phyloP scores from a whole-genome alignment of 805 yeast species.

The Candida coleopterorum region DNA sequence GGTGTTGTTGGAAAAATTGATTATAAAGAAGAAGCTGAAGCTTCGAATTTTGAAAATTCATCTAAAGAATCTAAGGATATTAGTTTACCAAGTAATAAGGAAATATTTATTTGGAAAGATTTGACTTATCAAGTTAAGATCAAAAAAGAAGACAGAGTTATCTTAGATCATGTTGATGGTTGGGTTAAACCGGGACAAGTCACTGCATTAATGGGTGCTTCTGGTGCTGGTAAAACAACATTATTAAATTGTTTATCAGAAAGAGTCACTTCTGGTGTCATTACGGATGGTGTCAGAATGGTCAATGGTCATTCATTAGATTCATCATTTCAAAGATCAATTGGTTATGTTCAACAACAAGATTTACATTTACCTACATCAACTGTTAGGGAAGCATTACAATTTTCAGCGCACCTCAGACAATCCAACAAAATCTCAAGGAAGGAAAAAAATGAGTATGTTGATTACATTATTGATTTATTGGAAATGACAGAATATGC shows the following conservation, averaged over 20 bases:
- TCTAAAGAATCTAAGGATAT: slow-evolving; percentile 12
- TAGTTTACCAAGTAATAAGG: slow-evolving; percentile 18
- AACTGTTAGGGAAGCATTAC: slow-evolving; percentile 52
- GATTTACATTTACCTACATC: slow-evolving; percentile 29
- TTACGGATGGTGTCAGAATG: slow-evolving; percentile 57
- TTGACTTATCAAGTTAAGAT: slow-evolving; percentile 67
- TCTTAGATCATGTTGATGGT: slow-evolving; percentile 47
- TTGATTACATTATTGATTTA: slow-evolving; percentile 60
- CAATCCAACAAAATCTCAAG: slow-evolving; percentile 45
- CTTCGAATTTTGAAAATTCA: slow-evolving; percentile 10
- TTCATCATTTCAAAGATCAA: slow-evolving; percentile 40
- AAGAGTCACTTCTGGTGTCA: slow-evolving; percentile 64
- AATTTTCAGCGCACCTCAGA: slow-evolving; percentile 68
- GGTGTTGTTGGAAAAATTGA: slow-evolving; percentile 22
- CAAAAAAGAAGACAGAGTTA: slow-evolving; percentile 40
- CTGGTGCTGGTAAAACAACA: slow-evolving; percentile 86
- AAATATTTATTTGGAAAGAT: slow-evolving; percentile 74
- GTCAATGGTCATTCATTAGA: slow-evolving; percentile 66
- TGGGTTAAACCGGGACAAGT: slow-evolving; percentile 78
- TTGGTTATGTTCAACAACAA: slow-evolving; percentile 32
- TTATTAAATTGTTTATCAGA: slow-evolving; percentile 68
- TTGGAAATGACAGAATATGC: slow-evolving; percentile 45
- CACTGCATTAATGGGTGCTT: slow-evolving; percentile 81
- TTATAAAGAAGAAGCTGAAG: slow-evolving; percentile 25
- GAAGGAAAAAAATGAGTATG: slow-evolving; percentile 60